phyloP scores from a whole-genome alignment of 1,139 yeast species.

The Diutina sp. region DNA sequence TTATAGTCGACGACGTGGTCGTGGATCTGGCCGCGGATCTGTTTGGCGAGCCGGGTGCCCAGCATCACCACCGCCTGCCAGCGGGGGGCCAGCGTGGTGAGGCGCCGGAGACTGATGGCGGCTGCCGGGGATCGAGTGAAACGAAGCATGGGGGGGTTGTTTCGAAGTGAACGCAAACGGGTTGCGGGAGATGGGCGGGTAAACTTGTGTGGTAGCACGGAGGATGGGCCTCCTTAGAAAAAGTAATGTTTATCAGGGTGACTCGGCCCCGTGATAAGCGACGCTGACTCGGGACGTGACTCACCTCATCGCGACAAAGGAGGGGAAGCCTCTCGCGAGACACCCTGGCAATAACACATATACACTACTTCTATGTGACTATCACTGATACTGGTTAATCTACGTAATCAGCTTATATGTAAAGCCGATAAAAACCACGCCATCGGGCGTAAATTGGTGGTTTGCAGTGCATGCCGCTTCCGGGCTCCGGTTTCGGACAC shows the following conservation, averaged over 20 bases:
- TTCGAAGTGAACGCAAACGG: background rate
- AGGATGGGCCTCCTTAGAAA: background rate
- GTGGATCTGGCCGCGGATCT: slow-evolving; percentile 25
- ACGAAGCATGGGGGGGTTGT: background rate
- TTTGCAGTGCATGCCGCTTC: background rate
- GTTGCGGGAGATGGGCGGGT: background rate
- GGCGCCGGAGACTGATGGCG: background rate
- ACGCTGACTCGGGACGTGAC: background rate
- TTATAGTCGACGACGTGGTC: slow-evolving; percentile 29
- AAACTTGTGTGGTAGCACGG: background rate
- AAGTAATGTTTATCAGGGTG: background rate
- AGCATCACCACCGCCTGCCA: slow-evolving; percentile 29
- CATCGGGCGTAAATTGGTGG: too few species aligned
- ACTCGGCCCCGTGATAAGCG: background rate
- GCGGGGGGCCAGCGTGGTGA: background rate
- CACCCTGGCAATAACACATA: background rate
- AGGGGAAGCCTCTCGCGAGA: background rate
- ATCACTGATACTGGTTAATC: too few species aligned
- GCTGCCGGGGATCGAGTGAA: background rate
- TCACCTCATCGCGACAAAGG: background rate
- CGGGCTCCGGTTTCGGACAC: background rate
- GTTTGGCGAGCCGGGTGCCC: slow-evolving; percentile 29
- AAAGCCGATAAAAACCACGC: too few species aligned
- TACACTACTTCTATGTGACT: too few species aligned
- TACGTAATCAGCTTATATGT: background rate